Evolutionary conservation across 2,329 filamentous ascomycete species (phyloP).

Genomic region (Aspergillus sp.): DNA sequence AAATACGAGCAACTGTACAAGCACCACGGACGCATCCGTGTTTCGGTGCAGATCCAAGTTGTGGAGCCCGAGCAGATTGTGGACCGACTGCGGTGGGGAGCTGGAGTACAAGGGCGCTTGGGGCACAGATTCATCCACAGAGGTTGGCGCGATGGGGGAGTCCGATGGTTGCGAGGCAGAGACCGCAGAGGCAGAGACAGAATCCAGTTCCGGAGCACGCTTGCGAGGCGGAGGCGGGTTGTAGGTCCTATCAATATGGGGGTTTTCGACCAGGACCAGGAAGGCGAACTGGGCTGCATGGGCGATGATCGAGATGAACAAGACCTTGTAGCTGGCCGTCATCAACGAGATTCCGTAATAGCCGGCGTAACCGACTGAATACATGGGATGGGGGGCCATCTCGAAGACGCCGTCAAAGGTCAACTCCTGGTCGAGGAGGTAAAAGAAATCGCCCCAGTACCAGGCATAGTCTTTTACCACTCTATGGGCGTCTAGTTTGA

Average conservation of each 20-base stretch:
- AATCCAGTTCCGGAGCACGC: conserved; percentile 28
- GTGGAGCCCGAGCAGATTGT: conserved; percentile 71
- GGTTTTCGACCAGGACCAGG: conserved; percentile 84
- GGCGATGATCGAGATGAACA: conserved; percentile 92
- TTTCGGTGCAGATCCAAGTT: conserved; percentile 86
- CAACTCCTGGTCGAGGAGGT: conserved; percentile 91
- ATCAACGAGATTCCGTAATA: conserved; percentile 98
- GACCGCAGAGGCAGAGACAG: conserved; percentile 14
- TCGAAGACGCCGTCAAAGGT: conserved; percentile 99
- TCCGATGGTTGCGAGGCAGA: conserved; percentile 21
- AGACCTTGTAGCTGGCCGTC: conserved; percentile 93
- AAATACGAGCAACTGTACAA: conserved; percentile 69
- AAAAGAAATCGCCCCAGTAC: conserved; percentile 99
- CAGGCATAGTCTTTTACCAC: conserved; percentile 99
- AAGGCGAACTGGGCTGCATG: conserved; percentile 94
- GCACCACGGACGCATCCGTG: conserved; percentile 70
- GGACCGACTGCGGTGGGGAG: conserved; percentile 58
- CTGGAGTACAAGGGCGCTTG: conserved; percentile 37
- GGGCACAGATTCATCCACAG: conserved; percentile 28
- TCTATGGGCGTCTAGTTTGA: conserved; percentile 93
- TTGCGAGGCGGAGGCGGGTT: conserved; percentile 73
- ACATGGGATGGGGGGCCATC: conserved; percentile 98
- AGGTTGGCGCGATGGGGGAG: conserved; percentile 25
- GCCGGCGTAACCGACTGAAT: conserved; percentile 93
- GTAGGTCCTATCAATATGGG: conserved; percentile 96